Percentiles rank a stretch among this genome's conserved stretches.
Conservation (phyloP, 1,284 basidiomycete species). For the Irpex rosettiformis region DNA sequence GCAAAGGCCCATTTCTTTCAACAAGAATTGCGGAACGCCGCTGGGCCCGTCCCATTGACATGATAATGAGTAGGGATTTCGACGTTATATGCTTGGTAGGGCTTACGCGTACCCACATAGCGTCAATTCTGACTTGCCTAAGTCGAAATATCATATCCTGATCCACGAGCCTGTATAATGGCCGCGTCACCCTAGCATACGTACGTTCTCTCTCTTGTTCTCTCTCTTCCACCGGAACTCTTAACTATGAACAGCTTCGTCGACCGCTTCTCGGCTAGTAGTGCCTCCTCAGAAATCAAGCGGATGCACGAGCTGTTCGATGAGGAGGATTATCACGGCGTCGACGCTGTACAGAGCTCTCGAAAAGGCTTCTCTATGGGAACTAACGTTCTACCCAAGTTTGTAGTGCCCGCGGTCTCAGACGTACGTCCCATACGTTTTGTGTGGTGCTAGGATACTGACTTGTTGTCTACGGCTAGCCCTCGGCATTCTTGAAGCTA, state of each 20-base stretch:
- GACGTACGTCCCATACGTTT: slow-evolving; percentile 51
- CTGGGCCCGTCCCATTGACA: too few relatives aligned
- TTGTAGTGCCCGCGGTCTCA: slow-evolving; percentile 65
- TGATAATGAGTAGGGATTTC: too few relatives aligned
- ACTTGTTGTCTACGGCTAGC: slow-evolving; percentile 48
- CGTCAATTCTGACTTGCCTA: too few relatives aligned
- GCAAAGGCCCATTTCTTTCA: too few relatives aligned
- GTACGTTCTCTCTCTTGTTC: neutral
- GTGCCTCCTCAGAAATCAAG: slow-evolving; percentile 45
- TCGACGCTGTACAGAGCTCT: slow-evolving; percentile 76
- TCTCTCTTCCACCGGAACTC: neutral
- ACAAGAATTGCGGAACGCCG: too few relatives aligned
- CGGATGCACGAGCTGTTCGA: slow-evolving; percentile 51
- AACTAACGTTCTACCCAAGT: slow-evolving; percentile 64
- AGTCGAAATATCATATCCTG: too few relatives aligned
- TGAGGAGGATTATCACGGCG: slow-evolving; percentile 56
- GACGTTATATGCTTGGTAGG: neutral
- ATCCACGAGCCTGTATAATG: neutral
- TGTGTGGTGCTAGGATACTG: slow-evolving; percentile 8
- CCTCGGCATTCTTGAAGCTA: slow-evolving; percentile 82
- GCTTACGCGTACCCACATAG: neutral
- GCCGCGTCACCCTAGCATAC: neutral
- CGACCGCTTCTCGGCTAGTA: slow-evolving; percentile 58
- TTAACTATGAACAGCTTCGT: slow-evolving; percentile 73
- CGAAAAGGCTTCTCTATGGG: slow-evolving; percentile 75